phyloP scores from a whole-genome alignment of 192 early-diverging fungal genomes.

The Backusella tuberculispora region DNA sequence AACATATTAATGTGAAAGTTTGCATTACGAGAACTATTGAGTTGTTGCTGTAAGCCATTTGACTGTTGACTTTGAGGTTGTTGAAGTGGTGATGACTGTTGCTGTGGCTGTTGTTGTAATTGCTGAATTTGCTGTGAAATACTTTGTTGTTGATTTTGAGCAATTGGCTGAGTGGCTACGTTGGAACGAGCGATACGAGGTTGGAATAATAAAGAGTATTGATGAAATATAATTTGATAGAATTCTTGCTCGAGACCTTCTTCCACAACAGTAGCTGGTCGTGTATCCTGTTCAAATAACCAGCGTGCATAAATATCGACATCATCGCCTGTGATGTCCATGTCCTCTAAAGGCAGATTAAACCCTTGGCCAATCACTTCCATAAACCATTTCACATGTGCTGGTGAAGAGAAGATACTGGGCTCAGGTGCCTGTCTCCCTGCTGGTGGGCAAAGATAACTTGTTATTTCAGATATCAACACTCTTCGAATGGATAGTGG shows the following conservation, averaged over 20 bases:
- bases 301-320: conserved; percentile 77
- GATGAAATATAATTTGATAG: conserved; percentile 76
- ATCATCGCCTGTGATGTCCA: conserved; percentile 64
- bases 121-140: not conserved
- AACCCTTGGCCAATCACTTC: conserved; percentile 87
- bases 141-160: not conserved
- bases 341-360: conserved; percentile 75
- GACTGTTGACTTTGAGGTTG: not conserved
- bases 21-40: not conserved
- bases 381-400: conserved; percentile 86
- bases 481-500: conserved; percentile 66
- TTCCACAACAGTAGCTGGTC: conserved; percentile 63
- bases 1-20: conserved; percentile 19
- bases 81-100: not conserved
- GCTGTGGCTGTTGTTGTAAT: not conserved
- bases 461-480: conserved; percentile 72
- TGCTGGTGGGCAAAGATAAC: conserved; percentile 41
- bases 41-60: too few species aligned
- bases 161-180: not conserved
- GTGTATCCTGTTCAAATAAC: conserved; percentile 65
- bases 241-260: conserved; percentile 67
- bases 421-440: conserved; percentile 52
- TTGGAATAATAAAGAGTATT: conserved; percentile 74
- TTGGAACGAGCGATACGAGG: conserved; percentile 45
- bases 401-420: conserved; percentile 65